A percentile compares a stretch with the other conserved stretches of the same genome.
These are phyloP conservation scores for Senecio squalidus DNA, from an alignment of 140 eudicot species.

Conservation along the genomic window DNA sequence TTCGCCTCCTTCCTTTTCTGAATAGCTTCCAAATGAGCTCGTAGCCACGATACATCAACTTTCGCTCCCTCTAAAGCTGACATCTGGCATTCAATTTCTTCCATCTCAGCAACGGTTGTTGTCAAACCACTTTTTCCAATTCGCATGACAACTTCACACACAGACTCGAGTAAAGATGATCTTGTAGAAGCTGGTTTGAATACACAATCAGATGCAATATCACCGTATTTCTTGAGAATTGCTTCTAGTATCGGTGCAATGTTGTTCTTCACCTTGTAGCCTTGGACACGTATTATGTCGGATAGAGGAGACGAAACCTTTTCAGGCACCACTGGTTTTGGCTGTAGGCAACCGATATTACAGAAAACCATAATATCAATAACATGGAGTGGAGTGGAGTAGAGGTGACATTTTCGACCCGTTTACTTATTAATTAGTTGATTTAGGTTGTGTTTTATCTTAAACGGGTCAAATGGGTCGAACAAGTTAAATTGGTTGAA, in stretches of 20 bases:
- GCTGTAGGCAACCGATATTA: neutral
- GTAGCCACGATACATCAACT: slow-evolving; percentile 40
- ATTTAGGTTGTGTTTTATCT: too few species aligned
- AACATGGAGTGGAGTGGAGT: too few species aligned
- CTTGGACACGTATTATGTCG: neutral
- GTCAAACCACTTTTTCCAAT: neutral
- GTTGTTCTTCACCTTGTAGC: neutral
- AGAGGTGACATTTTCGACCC: too few species aligned
- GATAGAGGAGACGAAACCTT: neutral
- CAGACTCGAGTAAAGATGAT: neutral
- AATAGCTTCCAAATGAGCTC: slow-evolving; percentile 11
- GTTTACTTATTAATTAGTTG: too few species aligned
- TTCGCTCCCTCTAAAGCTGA: slow-evolving; percentile 32
- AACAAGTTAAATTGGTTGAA: too few species aligned
- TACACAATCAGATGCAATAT: neutral
- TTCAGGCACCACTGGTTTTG: neutral
- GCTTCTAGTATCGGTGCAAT: neutral
- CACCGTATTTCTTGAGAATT: neutral
- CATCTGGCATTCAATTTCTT: slow-evolving; percentile 21
- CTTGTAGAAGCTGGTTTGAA: neutral
- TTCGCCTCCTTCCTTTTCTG: slow-evolving; percentile 6
- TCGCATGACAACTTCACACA: neutral
- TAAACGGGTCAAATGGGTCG: too few species aligned
- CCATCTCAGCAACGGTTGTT: neutral
- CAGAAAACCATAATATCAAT: too few species aligned